Conservation (phyloP, 148 eudicot genomes). For the Drosera capensis region DNA sequence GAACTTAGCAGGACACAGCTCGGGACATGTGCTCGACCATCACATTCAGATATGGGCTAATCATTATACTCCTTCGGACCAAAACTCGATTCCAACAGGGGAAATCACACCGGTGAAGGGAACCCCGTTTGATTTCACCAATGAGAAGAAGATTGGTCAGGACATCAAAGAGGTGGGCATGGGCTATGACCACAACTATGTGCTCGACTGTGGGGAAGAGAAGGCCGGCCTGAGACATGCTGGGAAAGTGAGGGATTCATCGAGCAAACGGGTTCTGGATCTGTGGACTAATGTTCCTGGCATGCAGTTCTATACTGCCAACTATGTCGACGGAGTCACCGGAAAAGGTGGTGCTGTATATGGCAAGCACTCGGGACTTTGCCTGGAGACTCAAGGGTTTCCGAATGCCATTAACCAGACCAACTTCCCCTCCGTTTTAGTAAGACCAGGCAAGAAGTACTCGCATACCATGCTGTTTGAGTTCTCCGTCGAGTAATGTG, state of each 20-base stretch:
- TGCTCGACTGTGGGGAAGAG: conserved; percentile 75
- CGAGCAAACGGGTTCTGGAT: conserved; percentile 59
- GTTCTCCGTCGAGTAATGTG: conserved; percentile 44
- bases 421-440: conserved; percentile 65
- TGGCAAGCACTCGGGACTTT: conserved; percentile 56
- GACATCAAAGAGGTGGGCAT: conserved; percentile 62
- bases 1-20: conserved; percentile 78
- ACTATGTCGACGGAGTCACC: conserved; percentile 62
- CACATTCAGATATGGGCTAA: conserved; percentile 53
- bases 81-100: conserved; percentile 63
- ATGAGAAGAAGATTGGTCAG: conserved; percentile 61
- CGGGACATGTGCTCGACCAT: conserved; percentile 66
- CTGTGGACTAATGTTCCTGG: conserved; percentile 90
- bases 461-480: conserved; percentile 78
- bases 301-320: conserved; percentile 87
- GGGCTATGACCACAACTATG: conserved; percentile 91
- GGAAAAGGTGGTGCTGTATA: conserved; percentile 87
- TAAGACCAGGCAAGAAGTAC: conserved; percentile 67
- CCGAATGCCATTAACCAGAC: conserved; percentile 76
- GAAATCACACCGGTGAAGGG: conserved; percentile 62
- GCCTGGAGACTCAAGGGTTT: conserved; percentile 91
- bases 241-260: conserved; percentile 54
- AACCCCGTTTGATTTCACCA: conserved; percentile 79
- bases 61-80: conserved; percentile 72
- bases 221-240: conserved; percentile 67